A percentile compares a stretch with the other conserved stretches of the same genome.
Evolutionary conservation across 2,329 filamentous ascomycete genomes (phyloP).

Genomic region (Ceratocystis diversiconidia): DNA sequence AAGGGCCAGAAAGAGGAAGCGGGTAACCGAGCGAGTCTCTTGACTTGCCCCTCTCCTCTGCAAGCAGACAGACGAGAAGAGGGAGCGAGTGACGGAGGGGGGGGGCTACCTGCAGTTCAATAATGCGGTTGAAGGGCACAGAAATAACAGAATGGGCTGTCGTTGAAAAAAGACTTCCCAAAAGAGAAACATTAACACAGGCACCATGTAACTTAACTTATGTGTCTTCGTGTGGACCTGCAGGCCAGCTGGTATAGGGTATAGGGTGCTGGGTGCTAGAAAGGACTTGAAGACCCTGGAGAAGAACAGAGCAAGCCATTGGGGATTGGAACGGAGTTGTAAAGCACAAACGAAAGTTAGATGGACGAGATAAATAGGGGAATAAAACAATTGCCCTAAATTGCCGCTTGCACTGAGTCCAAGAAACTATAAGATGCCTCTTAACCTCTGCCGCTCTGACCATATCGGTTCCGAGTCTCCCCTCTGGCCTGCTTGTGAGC

Average conservation of each 20-base stretch:
- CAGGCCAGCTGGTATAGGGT: neutral
- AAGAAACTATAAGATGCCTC: constrained; percentile 5
- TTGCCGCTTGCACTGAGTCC: neutral
- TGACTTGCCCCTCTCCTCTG: too few species aligned
- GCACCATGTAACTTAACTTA: too few species aligned
- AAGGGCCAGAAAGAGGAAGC: neutral
- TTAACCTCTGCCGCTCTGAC: constrained; percentile 1
- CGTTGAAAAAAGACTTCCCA: neutral
- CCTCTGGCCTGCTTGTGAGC: neutral
- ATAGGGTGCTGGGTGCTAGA: neutral
- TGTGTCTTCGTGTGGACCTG: neutral
- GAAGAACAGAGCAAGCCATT: neutral
- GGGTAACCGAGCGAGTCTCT: neutral
- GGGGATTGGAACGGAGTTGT: neutral
- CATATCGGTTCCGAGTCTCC: constrained; percentile 1
- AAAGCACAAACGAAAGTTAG: neutral
- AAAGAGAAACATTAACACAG: neutral
- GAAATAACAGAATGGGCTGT: neutral
- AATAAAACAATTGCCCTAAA: neutral
- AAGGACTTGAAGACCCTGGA: neutral
- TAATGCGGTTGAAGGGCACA: neutral
- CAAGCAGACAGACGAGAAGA: too few species aligned
- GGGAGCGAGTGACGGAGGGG: neutral
- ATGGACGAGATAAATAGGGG: neutral
- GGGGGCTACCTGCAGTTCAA: neutral